Base-by-base conservation (phyloP, 1,139 yeast genomes). In the Yamadazyma trypodendri region DNA sequence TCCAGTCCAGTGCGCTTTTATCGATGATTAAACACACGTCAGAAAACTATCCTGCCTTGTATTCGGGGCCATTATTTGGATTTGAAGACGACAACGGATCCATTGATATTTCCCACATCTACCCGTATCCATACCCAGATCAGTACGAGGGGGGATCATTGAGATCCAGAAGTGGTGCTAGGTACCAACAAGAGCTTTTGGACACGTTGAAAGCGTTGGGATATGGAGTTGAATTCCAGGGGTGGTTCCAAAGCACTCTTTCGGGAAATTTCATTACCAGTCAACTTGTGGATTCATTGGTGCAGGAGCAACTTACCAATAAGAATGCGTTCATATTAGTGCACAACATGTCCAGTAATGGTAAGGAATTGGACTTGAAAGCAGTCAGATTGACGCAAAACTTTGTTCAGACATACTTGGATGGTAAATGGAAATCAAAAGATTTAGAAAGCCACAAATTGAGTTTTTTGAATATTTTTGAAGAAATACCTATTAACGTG, bases 21-120 rank as follows among this genome's bases (percentile, higher is more conserved):
- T 81, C 84, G 46, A 72, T 88, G 48, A 70, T 84, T 49, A 81
- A 84, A 60, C 88, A 85, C 59, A 80, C 89, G 12, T 74, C 87
- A 30, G 87, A 82, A 44, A 69, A 75, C 53, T 75, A 72, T 54
- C 89, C 94, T 29, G 70, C 79, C 14, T 68, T 82, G 24, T 82
- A 77, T 40, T 75, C 86, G 21, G 96, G 96, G 22, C 81, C 90
- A 34, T 69, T 88, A 38, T 77, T 84, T 40, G 96, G 96, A 14
- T 73, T 84, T 45, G 89, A 84, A 58, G 80, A 77, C 41, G 78
- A 72, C 46, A 76, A 62, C 25, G 75, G 75, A 15, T 54, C 64
- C 14, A 64, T 76, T 31, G 74, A 68, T 49, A 61, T 77, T 42
- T 75, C 90, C 20, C 86, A 84, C 52, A 72, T 81, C 29, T 81